Evolutionary conservation across 176 grass and related monocot genomes (phyloP), one percentile per base, ranked within the genome.

Genomic region (Chloris gayana): DNA sequence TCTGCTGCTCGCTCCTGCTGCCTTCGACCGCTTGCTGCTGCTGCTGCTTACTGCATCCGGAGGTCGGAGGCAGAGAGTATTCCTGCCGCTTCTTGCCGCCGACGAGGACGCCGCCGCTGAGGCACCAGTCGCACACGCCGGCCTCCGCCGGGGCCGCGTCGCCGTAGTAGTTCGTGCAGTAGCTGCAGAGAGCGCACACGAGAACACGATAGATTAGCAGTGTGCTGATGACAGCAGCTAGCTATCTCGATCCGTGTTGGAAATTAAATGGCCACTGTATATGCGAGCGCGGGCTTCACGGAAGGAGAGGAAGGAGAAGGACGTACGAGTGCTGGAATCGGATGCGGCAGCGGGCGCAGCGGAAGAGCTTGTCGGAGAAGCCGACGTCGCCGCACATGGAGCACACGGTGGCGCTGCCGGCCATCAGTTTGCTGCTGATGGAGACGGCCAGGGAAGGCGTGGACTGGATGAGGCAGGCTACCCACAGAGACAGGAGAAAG

Each of bases 341-440:
- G 78, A 53, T 84, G 67, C 79, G 86, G 88, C 96, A 99, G 31
- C 93, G 92, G 49, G 72, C 75, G 73, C 96, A 99, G 67, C 84
- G 88, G 88, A 99, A 99, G 74, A 99, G 90, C 82, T 99, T 99
- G 67, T 99, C 96, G 24, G 88, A 82, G 88, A 99, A 99, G 30
- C 96, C 96, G 66, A 99, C 75, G 86, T 99, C 96, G 49, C 96
- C 96, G 83, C 96, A 99, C 96, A 99, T 99, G 81, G 92, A 85
- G 71, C 96, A 99, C 17, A 95, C 92, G 11, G 70, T 73, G 18
- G 50, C 6, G 54, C 54, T 11, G 82, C 78, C 62, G 22, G 64
- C 46, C 32, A 47, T 74, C 70, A n/a, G n/a, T n/a, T n/a, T n/a
- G n/a, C n/a, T n/a, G n/a, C n/a, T n/a, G 21, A 31, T 6, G 57